Conservation (phyloP, 495 filamentous ascomycete genomes). For the Chaetomium cochliodes region DNA sequence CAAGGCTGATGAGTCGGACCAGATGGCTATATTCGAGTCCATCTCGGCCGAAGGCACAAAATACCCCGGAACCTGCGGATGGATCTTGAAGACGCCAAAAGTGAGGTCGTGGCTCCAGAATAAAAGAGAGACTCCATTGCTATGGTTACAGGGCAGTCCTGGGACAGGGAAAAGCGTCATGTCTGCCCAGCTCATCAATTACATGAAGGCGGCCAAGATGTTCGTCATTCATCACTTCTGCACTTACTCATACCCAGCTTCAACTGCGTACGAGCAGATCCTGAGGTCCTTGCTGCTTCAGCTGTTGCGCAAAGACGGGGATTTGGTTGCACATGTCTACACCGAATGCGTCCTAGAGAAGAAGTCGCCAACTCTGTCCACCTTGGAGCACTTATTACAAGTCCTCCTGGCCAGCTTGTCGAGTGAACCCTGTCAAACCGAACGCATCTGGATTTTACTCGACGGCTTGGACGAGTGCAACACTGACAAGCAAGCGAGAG, state of each 20-base stretch:
- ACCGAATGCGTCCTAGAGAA: neutral
- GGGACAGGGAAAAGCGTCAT: neutral
- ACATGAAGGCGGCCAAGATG: neutral
- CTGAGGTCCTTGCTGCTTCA: neutral
- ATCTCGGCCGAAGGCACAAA: neutral
- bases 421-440: neutral
- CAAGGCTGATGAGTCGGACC: neutral
- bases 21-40: neutral
- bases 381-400: neutral
- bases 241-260: neutral
- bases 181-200: neutral
- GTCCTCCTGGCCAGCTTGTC: neutral
- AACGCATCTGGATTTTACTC: neutral
- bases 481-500: neutral
- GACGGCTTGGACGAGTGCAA: slow-evolving; percentile 3
- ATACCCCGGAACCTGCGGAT: neutral
- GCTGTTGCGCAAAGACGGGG: neutral
- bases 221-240: slow-evolving; percentile 11
- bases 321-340: slow-evolving; percentile 5
- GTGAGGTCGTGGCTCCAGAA: neutral
- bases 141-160: neutral
- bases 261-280: neutral
- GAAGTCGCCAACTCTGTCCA: neutral
- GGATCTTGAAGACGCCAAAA: neutral
- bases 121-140: neutral